Evolutionary conservation across 169 alveolate species (phyloP).

Genomic region (Plasmodium gonderi): DNA sequence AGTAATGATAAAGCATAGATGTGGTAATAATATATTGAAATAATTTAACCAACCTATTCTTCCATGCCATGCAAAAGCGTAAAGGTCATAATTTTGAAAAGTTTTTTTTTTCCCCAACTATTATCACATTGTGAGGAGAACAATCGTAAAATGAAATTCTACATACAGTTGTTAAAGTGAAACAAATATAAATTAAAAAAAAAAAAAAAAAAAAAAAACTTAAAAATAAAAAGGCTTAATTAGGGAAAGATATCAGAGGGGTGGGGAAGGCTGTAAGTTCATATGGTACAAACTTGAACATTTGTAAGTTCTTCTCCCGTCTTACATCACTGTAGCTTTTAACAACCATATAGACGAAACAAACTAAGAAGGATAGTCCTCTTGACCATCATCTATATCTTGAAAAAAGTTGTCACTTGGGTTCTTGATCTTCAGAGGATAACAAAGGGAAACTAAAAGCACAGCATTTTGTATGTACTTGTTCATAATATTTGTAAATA

Average conservation of each 20-base stretch:
- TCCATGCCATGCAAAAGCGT: too few species aligned
- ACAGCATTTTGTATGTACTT: slow-evolving; percentile 46
- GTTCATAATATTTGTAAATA: slow-evolving; percentile 39
- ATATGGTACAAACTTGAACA: too few species aligned
- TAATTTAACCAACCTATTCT: too few species aligned
- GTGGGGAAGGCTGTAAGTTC: too few species aligned
- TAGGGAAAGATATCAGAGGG: not conserved
- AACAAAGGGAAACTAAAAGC: slow-evolving; percentile 33
- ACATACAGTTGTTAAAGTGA: not conserved
- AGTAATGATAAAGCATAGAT: not conserved
- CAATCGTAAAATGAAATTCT: not conserved
- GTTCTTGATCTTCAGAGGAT: slow-evolving; percentile 25
- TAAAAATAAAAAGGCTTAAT: not conserved
- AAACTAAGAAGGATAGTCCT: not conserved
- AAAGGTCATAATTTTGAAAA: too few species aligned
- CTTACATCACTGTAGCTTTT: too few species aligned
- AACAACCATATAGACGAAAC: not conserved
- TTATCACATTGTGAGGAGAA: not conserved
- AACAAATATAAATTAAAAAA: not conserved
- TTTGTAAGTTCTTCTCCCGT: too few species aligned
- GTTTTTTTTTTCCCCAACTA: not conserved
- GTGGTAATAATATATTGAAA: not conserved
- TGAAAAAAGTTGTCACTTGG: slow-evolving; percentile 11
- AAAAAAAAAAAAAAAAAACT: not conserved
- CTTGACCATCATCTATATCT: slow-evolving; percentile 18